A percentile compares a stretch with the other conserved stretches of the same genome.
These are phyloP conservation scores for Fragosphaeria purpurea DNA, from an alignment of 2,329 filamentous ascomycete species.

Conservation along the genomic window DNA sequence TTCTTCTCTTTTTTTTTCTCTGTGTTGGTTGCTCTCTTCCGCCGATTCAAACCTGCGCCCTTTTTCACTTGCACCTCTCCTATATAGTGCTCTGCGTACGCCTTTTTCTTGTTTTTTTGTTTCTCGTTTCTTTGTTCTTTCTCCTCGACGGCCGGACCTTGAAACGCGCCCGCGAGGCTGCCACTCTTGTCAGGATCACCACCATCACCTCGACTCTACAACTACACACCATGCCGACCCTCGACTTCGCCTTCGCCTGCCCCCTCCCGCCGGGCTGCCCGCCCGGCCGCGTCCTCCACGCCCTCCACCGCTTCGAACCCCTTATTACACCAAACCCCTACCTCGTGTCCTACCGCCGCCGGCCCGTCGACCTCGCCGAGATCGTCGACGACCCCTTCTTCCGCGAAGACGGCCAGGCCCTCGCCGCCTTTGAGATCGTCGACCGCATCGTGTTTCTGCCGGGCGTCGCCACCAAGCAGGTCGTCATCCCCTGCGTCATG, in stretches of 20 bases:
- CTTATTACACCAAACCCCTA: constrained; percentile 31
- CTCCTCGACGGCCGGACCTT: background rate
- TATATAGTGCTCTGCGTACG: too few species aligned
- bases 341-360: constrained; percentile 26
- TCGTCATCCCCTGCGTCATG: constrained; percentile 33
- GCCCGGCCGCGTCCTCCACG: constrained; percentile 26
- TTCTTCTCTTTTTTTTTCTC: background rate
- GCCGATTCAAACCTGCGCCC: too few species aligned
- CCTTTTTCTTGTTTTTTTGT: background rate
- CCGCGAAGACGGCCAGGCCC: constrained; percentile 19
- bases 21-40: background rate
- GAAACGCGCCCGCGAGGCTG: too few species aligned
- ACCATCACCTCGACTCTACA: background rate
- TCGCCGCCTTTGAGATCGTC: constrained; percentile 22
- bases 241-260: constrained; percentile 28
- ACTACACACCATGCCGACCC: constrained; percentile 20
- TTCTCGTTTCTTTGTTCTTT: background rate
- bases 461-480: constrained; percentile 27
- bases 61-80: too few species aligned
- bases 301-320: constrained; percentile 30
- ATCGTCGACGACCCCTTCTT: constrained; percentile 33
- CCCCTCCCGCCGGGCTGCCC: constrained; percentile 31
- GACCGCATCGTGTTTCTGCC: constrained; percentile 30
- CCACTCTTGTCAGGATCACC: too few species aligned
- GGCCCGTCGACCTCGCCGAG: constrained; percentile 22